These are phyloP conservation scores for Tolypocladium capitatum DNA, from an alignment of 2,329 filamentous ascomycete genomes.

Conservation along the genomic window DNA sequence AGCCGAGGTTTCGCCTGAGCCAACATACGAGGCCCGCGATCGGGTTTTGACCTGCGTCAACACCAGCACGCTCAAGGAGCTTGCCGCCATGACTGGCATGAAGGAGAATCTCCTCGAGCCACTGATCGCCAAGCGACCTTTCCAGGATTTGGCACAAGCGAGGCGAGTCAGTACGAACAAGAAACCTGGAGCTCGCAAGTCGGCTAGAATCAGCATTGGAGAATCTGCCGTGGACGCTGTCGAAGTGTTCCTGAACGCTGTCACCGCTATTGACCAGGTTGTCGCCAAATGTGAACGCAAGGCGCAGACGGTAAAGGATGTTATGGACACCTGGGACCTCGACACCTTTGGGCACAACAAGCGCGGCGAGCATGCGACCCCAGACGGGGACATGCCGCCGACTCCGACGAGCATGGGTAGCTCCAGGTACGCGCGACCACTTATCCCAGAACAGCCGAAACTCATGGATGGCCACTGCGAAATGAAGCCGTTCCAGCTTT, in stretches of 20 bases:
- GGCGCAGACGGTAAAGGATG: slow-evolving; percentile 41
- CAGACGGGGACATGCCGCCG: slow-evolving; percentile 23
- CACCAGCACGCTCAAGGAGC: slow-evolving; percentile 56
- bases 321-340: slow-evolving; percentile 34
- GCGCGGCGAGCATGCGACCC: slow-evolving; percentile 15
- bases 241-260: slow-evolving; percentile 64
- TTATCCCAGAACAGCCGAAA: slow-evolving; percentile 50
- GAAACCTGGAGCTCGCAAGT: slow-evolving; percentile 31
- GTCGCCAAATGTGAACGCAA: slow-evolving; percentile 63
- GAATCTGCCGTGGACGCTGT: slow-evolving; percentile 37
- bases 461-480: slow-evolving; percentile 63
- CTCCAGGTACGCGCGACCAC: slow-evolving; percentile 24
- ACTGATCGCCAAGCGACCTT: slow-evolving; percentile 65
- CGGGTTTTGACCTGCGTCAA: slow-evolving; percentile 72
- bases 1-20: slow-evolving; percentile 18
- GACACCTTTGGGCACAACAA: slow-evolving; percentile 31
- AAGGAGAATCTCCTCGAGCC: slow-evolving; percentile 55
- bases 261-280: slow-evolving; percentile 71
- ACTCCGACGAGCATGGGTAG: slow-evolving; percentile 27
- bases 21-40: slow-evolving; percentile 19
- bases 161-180: slow-evolving; percentile 46
- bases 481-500: slow-evolving; percentile 88
- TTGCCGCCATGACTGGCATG: slow-evolving; percentile 70
- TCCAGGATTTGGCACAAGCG: slow-evolving; percentile 51
- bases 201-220: slow-evolving; percentile 34